These are phyloP conservation scores for Arthrinium phaeospermum DNA, from an alignment of 2,329 filamentous ascomycete genomes.

Conservation along the genomic window DNA sequence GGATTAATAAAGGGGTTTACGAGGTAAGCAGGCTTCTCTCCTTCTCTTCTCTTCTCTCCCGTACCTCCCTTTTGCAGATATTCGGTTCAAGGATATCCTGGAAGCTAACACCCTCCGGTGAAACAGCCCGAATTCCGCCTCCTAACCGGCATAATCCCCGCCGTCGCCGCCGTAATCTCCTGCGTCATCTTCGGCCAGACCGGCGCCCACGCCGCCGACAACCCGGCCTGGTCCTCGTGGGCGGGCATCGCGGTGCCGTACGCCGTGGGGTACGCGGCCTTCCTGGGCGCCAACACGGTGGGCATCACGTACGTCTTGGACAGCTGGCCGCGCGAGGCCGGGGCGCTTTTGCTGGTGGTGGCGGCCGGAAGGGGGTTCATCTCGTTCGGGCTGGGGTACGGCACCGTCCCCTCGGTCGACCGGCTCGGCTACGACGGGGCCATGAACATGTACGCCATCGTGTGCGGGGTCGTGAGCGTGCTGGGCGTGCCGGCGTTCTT, in stretches of 20 bases:
- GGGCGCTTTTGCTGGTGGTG: constrained; percentile 32
- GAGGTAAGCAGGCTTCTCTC: neutral
- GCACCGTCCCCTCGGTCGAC: constrained; percentile 29
- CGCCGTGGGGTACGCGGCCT: constrained; percentile 32
- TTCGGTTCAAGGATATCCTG: too few species aligned
- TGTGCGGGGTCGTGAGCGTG: constrained; percentile 26
- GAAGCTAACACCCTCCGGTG: neutral
- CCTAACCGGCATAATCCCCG: constrained; percentile 20
- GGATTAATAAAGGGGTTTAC: constrained; percentile 7
- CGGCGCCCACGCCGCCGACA: neutral
- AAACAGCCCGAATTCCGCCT: constrained; percentile 24
- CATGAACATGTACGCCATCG: constrained; percentile 31
- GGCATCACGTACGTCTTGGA: constrained; percentile 38
- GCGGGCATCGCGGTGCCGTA: constrained; percentile 29
- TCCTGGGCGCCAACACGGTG: constrained; percentile 34
- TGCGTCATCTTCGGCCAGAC: constrained; percentile 24
- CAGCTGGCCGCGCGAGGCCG: constrained; percentile 37
- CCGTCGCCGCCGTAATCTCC: constrained; percentile 19
- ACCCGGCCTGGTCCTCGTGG: constrained; percentile 43
- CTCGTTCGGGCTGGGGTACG: constrained; percentile 34
- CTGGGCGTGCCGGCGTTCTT: constrained; percentile 20
- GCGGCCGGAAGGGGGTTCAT: constrained; percentile 34
- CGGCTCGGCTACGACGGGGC: constrained; percentile 30
- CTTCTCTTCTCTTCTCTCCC: neutral
- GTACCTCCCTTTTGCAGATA: neutral